Conservation (phyloP, 1,139 yeast species). For the Sugiyamaella pinicola region DNA sequence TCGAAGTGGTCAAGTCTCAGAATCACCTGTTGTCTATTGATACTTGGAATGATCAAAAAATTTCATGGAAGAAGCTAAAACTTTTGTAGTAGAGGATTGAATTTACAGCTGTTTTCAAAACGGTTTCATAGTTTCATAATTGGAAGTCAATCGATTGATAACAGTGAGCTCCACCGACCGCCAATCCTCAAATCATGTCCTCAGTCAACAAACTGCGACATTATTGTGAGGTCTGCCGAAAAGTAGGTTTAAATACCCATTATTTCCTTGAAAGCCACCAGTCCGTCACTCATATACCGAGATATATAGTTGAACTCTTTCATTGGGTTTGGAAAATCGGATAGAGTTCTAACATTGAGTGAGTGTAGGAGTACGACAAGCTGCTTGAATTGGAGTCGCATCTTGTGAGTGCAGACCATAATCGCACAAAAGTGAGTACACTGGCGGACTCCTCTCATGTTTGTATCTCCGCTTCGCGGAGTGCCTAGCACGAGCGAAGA, state of each 20-base stretch:
- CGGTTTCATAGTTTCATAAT: neutral
- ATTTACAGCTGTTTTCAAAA: no score
- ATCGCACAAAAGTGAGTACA: slow-evolving; percentile 11
- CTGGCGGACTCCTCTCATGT: no score
- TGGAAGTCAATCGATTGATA: no score
- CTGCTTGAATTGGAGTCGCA: slow-evolving; percentile 19
- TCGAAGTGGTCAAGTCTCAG: neutral
- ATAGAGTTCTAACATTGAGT: neutral
- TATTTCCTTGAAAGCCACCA: slow-evolving; percentile 7
- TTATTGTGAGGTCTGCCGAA: slow-evolving; percentile 13
- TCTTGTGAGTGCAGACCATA: slow-evolving; percentile 19
- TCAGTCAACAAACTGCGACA: slow-evolving; percentile 1
- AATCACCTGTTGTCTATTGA: slow-evolving; percentile 2
- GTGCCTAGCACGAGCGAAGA: no score
- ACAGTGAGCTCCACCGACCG: no score
- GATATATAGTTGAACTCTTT: no score
- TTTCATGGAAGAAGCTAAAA: neutral
- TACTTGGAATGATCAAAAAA: neutral
- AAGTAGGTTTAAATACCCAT: neutral
- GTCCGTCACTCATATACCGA: no score
- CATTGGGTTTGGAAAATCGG: no score
- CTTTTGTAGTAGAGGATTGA: no score
- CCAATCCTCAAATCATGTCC: no score
- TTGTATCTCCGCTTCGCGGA: neutral
- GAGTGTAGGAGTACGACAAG: slow-evolving; percentile 13